Conservation (phyloP, 495 filamentous ascomycete species). For the Penicillium atrosanguineum region DNA sequence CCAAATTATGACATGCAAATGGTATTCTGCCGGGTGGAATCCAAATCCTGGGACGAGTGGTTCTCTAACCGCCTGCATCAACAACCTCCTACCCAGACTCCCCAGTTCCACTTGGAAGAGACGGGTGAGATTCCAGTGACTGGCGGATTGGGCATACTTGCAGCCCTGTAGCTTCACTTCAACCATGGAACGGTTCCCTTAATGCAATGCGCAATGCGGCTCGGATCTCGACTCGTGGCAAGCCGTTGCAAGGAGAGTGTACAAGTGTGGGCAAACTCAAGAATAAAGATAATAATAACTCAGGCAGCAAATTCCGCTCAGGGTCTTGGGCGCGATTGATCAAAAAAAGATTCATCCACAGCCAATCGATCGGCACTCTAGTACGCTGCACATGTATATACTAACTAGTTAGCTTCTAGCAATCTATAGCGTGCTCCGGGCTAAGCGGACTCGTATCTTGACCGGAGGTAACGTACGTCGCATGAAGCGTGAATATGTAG, state of each 20-base stretch:
- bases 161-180: background rate
- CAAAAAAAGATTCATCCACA: slow-evolving; percentile 24
- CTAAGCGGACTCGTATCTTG: no score
- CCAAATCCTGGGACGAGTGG: background rate
- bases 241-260: background rate
- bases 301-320: background rate
- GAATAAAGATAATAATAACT: background rate
- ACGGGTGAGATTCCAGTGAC: background rate
- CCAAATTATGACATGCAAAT: background rate
- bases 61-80: slow-evolving; percentile 1
- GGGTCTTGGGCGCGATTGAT: slow-evolving; percentile 11
- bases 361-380: slow-evolving; percentile 22
- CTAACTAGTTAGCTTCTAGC: background rate
- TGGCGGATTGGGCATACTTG: background rate
- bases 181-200: slow-evolving; percentile 3
- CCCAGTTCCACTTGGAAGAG: background rate
- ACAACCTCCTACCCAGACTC: background rate
- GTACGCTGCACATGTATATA: background rate
- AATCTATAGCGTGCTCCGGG: background rate
- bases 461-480: background rate
- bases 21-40: background rate
- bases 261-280: background rate
- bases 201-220: background rate
- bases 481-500: background rate
- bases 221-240: background rate